Base-by-base conservation (phyloP, 2,329 filamentous ascomycete species). In the Chrysoporthe austroafricana region DNA sequence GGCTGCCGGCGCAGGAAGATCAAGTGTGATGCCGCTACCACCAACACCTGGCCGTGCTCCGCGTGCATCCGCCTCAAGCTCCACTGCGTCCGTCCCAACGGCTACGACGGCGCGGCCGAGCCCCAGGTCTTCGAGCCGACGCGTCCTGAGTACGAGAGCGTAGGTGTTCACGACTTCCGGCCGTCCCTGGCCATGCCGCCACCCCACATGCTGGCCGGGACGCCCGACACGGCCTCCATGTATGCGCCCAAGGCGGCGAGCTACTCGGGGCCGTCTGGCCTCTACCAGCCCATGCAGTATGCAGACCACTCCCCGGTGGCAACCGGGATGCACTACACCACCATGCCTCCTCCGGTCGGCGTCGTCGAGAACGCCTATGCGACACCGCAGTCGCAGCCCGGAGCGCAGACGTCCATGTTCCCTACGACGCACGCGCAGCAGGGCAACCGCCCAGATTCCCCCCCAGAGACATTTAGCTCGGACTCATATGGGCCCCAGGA, bases 31-130 rank as follows among this genome's bases (percentile, higher is more conserved):
- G 94, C 95, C 63, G 95, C 95, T 26, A 97, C 95, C 16, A 97
- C 94, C 52, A 97, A 98, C 78, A 94, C 93, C 48, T 98, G 96
- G 95, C 96, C 96, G 39, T 98, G 95, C 79, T 96, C 94, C 52
- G 93, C 96, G 46, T 99, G 95, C 78, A 91, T 94, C 70, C 89
- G 95, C 61, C 84, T 98, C 70, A 98, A 97, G 82, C 86, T 97
- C 69, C 92, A 96, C 74, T 98, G 96, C 78, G 90, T 97, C 36
- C 93, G 94, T 58, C 96, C 95, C 4, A 94, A 93, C 66, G 90
- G 94, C 68, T 91, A 91, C 73, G 91, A 94, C 73, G 88, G 89
- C 63, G 85, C 79, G 18, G 74, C 76, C 8, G 81, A 83, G 26
- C 70, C 76, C 13, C 77, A 79, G 50, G 76, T 77, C 4, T 70